phyloP scores from a whole-genome alignment of 1,284 basidiomycete genomes.

The Malassezia caprae region DNA sequence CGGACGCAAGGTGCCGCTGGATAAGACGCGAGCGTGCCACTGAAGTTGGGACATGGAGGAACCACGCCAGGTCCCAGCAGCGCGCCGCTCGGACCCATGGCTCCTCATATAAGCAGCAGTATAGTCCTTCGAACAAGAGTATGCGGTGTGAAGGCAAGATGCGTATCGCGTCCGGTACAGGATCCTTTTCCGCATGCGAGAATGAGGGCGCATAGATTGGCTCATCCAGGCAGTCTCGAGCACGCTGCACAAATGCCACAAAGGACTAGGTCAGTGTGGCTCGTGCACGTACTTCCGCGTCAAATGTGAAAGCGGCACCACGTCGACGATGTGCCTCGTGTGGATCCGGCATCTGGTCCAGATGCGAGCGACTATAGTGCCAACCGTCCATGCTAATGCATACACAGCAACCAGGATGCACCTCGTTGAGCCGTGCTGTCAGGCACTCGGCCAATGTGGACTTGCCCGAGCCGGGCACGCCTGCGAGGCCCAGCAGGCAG shows the following conservation, averaged over 20 bases:
- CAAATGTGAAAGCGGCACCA: slow-evolving; percentile 44
- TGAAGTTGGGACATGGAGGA: slow-evolving; percentile 58
- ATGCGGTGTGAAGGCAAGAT: slow-evolving; percentile 62
- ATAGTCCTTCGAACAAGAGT: slow-evolving; percentile 73
- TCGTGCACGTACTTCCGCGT: slow-evolving; percentile 20
- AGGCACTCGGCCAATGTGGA: slow-evolving; percentile 59
- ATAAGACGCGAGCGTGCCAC: slow-evolving; percentile 62
- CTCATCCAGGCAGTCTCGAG: background rate
- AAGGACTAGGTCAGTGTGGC: slow-evolving; percentile 18
- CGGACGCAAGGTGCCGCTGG: slow-evolving; percentile 63
- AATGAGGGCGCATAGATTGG: slow-evolving; percentile 54
- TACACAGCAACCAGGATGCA: slow-evolving; percentile 35
- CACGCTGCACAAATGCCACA: slow-evolving; percentile 25
- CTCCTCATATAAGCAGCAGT: slow-evolving; percentile 61
- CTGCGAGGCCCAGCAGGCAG: slow-evolving; percentile 64
- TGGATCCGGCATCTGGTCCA: slow-evolving; percentile 58
- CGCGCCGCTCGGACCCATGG: slow-evolving; percentile 64
- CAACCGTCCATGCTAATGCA: slow-evolving; percentile 73
- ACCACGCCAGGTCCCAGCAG: slow-evolving; percentile 68
- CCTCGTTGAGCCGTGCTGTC: slow-evolving; percentile 19
- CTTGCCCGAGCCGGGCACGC: slow-evolving; percentile 75
- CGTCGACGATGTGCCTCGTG: slow-evolving; percentile 31
- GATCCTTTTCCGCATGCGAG: slow-evolving; percentile 58
- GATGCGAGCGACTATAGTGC: slow-evolving; percentile 57
- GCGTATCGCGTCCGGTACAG: slow-evolving; percentile 50